phyloP scores from a whole-genome alignment of 495 filamentous ascomycete species.

The Neurospora tetraspora region DNA sequence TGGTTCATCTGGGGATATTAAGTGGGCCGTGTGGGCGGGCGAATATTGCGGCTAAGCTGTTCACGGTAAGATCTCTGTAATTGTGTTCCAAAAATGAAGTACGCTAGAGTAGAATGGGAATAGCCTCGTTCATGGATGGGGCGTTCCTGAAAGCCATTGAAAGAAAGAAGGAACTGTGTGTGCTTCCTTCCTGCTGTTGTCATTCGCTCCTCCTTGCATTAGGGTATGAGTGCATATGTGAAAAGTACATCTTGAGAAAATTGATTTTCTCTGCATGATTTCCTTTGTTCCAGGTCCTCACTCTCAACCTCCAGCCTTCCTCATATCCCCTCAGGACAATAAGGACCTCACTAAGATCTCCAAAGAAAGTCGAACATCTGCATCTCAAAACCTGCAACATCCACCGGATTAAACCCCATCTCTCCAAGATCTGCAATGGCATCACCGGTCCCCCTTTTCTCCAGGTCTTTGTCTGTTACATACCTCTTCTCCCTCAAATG shows the following conservation, averaged over 20 bases:
- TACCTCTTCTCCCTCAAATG: neutral
- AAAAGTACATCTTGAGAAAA: too few species aligned
- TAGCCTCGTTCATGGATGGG: neutral
- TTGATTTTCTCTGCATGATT: too few species aligned
- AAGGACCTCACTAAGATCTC: neutral
- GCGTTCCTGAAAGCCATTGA: neutral
- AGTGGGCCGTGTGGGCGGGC: neutral
- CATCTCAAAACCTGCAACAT: neutral
- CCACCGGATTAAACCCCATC: neutral
- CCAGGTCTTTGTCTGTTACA: neutral
- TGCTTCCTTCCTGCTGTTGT: neutral
- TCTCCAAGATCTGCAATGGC: neutral
- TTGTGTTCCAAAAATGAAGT: neutral
- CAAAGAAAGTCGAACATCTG: neutral
- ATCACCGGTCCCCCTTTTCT: neutral
- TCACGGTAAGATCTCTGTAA: neutral
- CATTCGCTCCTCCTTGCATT: neutral
- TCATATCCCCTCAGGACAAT: neutral
- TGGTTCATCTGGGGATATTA: neutral
- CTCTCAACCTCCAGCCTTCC: neutral
- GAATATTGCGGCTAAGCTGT: neutral
- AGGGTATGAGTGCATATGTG: neutral
- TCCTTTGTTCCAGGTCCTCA: neutral
- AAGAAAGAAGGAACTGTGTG: neutral
- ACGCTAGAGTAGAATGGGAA: neutral